Base-by-base conservation (phyloP, 176 grass and related monocot species). In the Calamus simplicifolius region DNA sequence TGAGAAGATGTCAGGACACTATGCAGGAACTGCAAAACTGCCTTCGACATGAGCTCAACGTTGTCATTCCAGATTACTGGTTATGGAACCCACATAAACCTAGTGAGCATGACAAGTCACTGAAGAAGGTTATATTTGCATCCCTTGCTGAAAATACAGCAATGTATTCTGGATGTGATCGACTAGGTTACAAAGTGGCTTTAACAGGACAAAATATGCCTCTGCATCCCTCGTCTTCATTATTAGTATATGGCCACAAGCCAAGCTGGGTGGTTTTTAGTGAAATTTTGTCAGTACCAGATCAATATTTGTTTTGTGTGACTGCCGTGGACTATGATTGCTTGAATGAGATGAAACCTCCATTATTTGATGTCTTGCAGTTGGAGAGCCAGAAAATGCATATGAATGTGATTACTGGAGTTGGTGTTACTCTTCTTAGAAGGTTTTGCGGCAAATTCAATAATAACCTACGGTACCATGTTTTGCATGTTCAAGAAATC, bases 251-350 rank as follows among this genome's bases (percentile, higher is more conserved):
- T 67, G 75, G 70, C 12, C 76, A 66, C 51, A 88, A 81, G 69
- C 87, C 92, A 54, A 70, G 84, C 61, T 97, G 92, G 87, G 92
- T 97, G 27, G 92, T 87, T 67, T 97, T 97, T 80, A 64, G 80
- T 57, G 92, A 97, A 67, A 80, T 96, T 35, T 90, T 96, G 57
- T 85, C 92, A 21, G 62, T 81, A 10, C 52, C 69, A 14, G 80
- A 80, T 89, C 77, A 97, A 31, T 97, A 91, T 80, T 81, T 97
- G 62, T 80, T 97, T 66, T 97, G 92, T 77, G 92, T 88, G 73
- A 85, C 92, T 43, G 75, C 86, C 54, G 77, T 97, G 29, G 83
- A 91, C 79, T 63, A 48, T 80, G 79, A 88, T 26, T 78, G 77
- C 18, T 72, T 97, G 30, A 62, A 27, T 58, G 63, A 49, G 48